These are phyloP conservation scores for Dentipellis sp. DNA, from an alignment of 768 basidiomycete species.

Conservation along the genomic window DNA sequence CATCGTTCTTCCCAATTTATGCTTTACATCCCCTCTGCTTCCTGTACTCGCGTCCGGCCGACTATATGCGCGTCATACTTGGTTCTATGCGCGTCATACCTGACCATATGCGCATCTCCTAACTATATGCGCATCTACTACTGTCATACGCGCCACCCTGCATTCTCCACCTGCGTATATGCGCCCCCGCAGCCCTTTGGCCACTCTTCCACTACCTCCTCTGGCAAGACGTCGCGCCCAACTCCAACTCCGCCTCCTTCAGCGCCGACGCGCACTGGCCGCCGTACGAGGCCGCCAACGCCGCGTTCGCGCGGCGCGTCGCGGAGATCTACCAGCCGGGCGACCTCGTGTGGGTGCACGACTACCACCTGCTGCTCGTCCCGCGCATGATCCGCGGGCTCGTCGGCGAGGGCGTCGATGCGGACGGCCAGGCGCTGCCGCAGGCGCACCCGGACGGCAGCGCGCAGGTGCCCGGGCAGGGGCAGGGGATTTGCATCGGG, in stretches of 20 bases:
- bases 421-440: neutral
- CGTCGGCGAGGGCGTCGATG: constrained; percentile 19
- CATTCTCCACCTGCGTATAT: no score
- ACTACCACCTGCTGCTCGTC: constrained; percentile 92
- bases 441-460: neutral
- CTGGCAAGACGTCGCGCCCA: constrained; percentile 83
- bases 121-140: no score
- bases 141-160: no score
- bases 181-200: constrained; percentile 67
- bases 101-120: no score
- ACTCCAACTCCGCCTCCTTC: constrained; percentile 69
- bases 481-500: constrained; percentile 62
- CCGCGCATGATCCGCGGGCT: constrained; percentile 75
- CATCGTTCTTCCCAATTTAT: no score
- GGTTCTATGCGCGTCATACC: no score
- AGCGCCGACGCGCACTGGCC: constrained; percentile 73
- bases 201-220: constrained; percentile 97
- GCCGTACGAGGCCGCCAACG: constrained; percentile 75
- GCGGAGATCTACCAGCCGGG: constrained; percentile 55
- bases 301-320: constrained; percentile 69
- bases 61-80: neutral
- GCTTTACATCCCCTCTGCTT: no score
- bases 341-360: constrained; percentile 89
- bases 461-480: neutral
- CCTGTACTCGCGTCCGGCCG: no score